Percentiles rank a stretch among this genome's conserved stretches.
Conservation (phyloP, 768 basidiomycete species). For the Sporobolomyces pararoseus region DNA sequence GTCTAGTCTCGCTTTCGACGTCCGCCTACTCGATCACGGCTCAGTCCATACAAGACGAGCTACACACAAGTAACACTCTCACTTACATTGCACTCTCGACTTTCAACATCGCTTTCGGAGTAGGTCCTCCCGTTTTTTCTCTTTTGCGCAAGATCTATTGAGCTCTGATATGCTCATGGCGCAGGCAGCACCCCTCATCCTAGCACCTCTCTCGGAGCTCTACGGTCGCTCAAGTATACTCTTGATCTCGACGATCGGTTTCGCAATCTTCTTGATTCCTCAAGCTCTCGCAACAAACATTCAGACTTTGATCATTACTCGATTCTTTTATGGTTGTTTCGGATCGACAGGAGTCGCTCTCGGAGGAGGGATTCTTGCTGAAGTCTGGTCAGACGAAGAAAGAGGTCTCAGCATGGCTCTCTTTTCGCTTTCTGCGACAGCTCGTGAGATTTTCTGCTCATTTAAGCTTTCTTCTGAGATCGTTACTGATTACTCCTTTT, state of each 20-base stretch:
- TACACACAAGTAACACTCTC: constrained; percentile 40
- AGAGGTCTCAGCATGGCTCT: constrained; percentile 64
- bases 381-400: constrained; percentile 48
- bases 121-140: constrained; percentile 17
- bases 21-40: constrained; percentile 45
- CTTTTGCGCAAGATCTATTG: constrained; percentile 6
- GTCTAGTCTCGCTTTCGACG: constrained; percentile 24
- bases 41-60: constrained; percentile 30
- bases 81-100: constrained; percentile 43
- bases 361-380: constrained; percentile 51
- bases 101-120: constrained; percentile 35
- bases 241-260: constrained; percentile 44
- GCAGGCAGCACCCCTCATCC: constrained; percentile 46
- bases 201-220: constrained; percentile 47
- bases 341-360: constrained; percentile 48
- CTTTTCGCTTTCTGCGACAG: constrained; percentile 62
- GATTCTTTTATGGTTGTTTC: constrained; percentile 48
- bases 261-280: constrained; percentile 36
- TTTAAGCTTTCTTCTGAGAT: too few relatives aligned
- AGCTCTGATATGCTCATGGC: neutral
- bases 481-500: too few relatives aligned
- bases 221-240: constrained; percentile 48
- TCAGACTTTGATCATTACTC: constrained; percentile 48
- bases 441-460: constrained; percentile 27
- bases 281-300: constrained; percentile 48